These are phyloP conservation scores for Asparagopsis taxiformis DNA, from an alignment of 31 red algal genomes.

Conservation along the genomic window DNA sequence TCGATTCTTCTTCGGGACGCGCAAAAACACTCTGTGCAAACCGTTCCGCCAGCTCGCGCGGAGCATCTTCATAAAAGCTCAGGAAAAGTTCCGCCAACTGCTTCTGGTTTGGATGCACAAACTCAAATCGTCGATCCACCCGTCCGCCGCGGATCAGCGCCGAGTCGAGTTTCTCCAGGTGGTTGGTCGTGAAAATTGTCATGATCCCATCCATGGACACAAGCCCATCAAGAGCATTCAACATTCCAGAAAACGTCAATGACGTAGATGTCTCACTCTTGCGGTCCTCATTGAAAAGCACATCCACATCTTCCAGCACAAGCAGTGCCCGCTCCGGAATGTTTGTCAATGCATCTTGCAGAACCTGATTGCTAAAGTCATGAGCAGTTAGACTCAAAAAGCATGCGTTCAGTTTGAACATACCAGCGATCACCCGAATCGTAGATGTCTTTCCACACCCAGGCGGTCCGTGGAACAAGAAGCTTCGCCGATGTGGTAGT, in stretches of 20 bases:
- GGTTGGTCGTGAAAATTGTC: constrained; percentile 79
- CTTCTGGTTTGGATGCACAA: constrained; percentile 58
- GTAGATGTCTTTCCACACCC: constrained; percentile 79
- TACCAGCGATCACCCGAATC: constrained; percentile 68
- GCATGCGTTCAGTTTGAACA: constrained; percentile 66
- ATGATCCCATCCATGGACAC: constrained; percentile 59
- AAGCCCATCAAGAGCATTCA: constrained; percentile 81
- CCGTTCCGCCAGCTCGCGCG: constrained; percentile 25
- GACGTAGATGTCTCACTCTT: constrained; percentile 32
- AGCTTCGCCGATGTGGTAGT: constrained; percentile 69
- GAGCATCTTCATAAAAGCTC: constrained; percentile 59
- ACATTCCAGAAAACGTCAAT: constrained; percentile 83
- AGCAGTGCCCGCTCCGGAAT: constrained; percentile 63
- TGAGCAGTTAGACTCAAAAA: constrained; percentile 63
- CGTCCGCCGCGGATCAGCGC: constrained; percentile 84
- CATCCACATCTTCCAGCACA: constrained; percentile 87
- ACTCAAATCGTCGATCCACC: constrained; percentile 73
- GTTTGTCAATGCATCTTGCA: constrained; percentile 59
- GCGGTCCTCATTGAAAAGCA: constrained; percentile 63
- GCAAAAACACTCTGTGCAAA: constrained; percentile 44
- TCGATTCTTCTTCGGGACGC: constrained; percentile 46
- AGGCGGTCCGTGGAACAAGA: constrained; percentile 78
- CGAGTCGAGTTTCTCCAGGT: constrained; percentile 68
- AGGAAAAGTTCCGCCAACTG: constrained; percentile 65
- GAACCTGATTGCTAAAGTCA: constrained; percentile 73